Evolutionary conservation across 1,139 yeast species (phyloP), one percentile per base, ranked within the genome.

Genomic region (Kazachstania sp.): DNA sequence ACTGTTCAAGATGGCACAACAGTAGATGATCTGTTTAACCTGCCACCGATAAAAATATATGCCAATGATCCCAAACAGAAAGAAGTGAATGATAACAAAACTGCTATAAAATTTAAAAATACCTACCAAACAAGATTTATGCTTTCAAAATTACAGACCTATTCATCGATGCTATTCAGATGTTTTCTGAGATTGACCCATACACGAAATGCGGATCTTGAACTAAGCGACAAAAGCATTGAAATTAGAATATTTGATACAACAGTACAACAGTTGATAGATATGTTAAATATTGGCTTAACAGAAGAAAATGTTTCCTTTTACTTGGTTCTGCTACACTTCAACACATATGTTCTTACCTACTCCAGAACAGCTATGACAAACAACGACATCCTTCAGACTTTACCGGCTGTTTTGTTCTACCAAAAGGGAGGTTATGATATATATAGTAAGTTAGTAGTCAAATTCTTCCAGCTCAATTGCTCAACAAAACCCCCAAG

Each of bases 101-200:
- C 76, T 4, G 71, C 74, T 41, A 76, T 83, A 1, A 75, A 76
- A 51, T 79, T 71, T 64, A 83, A 83, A 55, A 84, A 83, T 55
- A 66, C 83, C 0, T 64, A 77, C 1, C 80, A 81, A 53, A 60
- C 81, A 19, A 71, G 87, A 47, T 71, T 71, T 49, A 68, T 80
- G 39, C 64, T 71, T 41, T 72, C 74, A 48, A 72, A 76, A 42
- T 64, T 79, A 30, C 83, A 77, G 51, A 72, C 77, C 4, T 72
- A 77, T 55, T 64, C 77, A 2, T 65, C 69, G 1, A 56, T 63
- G 30, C 49, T 69, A 1, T 65, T 66, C 44, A 63, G 69, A 50
- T 57, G 63, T 28, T 52, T 64, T 11, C 45, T 64, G 39, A 55
- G 65, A 42, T 42, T 64, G 37, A 54, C 62, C 2, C 59, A 59